Base-by-base conservation (phyloP, 306 rosid genomes). In the Vigna radiata region DNA sequence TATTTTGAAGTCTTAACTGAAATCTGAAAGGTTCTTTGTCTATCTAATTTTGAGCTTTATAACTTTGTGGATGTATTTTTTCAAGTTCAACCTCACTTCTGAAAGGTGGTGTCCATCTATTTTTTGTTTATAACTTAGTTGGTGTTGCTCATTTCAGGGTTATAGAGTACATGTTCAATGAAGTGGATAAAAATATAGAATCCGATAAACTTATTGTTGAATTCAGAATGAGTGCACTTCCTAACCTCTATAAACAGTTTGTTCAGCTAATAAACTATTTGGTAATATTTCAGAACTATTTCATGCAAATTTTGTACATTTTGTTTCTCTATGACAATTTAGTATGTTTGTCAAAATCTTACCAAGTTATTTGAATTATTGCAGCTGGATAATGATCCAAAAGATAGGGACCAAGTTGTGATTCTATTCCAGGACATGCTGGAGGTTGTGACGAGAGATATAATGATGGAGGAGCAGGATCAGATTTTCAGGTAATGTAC, bases 341-440 rank as follows among this genome's bases (percentile, higher is more conserved):
- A 62, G 62, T 2, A 5, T 64, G 63, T 56, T 70, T 82, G 74
- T 33, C 77, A 39, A 55, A 64, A 61, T 59, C 79, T 88, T 59
- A 81, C 79, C 13, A 1, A 9, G 16, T 76, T 25, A 21, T 29
- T 49, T 77, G 48, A 73, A 68, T 49, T 70, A 12, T 85, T 87
- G 84, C 96, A 96, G 99, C 47, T 86, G 52, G 85, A 58, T 4
- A 96, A 96, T 88, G 79, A 85, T 70, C 82, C 10, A 75, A 93
- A 91, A 9, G 98, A 92, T 77, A 89, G 96, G 86, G 89, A 92
- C 85, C 81, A 70, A 69, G 98, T 96, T 66, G 99, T 96, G 77
- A 82, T 96, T 86, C 84, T 92, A 50, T 96, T 96, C 86, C 99
- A 96, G 87, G 98, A 96, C 89, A 96, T 96, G 99, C 87, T 89